Percentiles rank a stretch among this genome's conserved stretches.
Evolutionary conservation across 495 filamentous ascomycete species (phyloP).

Genomic region (Hypoxylon rickii): DNA sequence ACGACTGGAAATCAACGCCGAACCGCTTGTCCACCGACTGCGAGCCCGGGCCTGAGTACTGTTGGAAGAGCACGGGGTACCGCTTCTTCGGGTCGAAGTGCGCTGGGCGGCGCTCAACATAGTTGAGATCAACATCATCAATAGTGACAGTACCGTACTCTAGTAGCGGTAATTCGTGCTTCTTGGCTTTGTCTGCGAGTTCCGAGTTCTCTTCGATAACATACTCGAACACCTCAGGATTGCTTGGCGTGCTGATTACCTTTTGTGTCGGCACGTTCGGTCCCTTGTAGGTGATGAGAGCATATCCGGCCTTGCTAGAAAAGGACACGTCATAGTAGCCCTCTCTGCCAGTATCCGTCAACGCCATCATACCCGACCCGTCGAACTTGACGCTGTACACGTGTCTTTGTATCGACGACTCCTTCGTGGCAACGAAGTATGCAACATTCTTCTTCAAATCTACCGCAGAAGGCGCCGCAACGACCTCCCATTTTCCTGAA

Average conservation of each 20-base stretch:
- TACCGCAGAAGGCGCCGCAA: conserved; percentile 83
- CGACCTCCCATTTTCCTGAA: conserved; percentile 90
- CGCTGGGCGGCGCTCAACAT: conserved; percentile 86
- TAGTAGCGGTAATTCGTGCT: conserved; percentile 81
- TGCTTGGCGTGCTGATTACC: conserved; percentile 80
- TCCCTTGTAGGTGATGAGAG: conserved; percentile 78
- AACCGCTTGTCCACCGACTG: conserved; percentile 85
- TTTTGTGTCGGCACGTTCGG: conserved; percentile 92
- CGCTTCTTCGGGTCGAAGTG: conserved; percentile 84
- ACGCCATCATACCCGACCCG: conserved; percentile 70
- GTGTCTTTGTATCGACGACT: conserved; percentile 85
- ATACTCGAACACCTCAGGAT: conserved; percentile 63
- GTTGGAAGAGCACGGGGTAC: conserved; percentile 92
- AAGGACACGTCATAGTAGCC: conserved; percentile 89
- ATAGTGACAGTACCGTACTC: conserved; percentile 85
- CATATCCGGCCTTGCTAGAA: conserved; percentile 79
- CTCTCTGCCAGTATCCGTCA: conserved; percentile 77
- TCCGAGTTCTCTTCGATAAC: conserved; percentile 76
- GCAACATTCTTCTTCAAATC: conserved; percentile 82
- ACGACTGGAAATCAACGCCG: conserved; percentile 86
- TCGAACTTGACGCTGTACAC: conserved; percentile 82
- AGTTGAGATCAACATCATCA: conserved; percentile 71
- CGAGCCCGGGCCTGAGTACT: conserved; percentile 90
- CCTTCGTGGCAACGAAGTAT: conserved; percentile 88
- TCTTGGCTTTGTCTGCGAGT: conserved; percentile 68